Evolutionary conservation across 2,329 filamentous ascomycete species (phyloP).

Genomic region (Exophiala calicioides): DNA sequence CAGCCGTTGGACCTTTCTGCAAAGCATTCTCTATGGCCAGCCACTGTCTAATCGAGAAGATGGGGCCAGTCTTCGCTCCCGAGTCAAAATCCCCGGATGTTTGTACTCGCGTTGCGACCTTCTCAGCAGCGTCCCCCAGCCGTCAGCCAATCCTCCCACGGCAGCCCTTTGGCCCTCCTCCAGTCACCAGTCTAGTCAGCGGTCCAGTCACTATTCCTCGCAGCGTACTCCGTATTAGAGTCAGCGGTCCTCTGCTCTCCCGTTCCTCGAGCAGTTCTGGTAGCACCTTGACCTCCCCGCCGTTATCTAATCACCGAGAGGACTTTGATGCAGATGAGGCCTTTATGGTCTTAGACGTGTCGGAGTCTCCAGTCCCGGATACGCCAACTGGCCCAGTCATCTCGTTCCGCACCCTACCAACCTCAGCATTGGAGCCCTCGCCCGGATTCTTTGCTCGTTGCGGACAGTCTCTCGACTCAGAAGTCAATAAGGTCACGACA

Average conservation of each 20-base stretch:
- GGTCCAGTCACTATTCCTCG: constrained; percentile 3
- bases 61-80: neutral
- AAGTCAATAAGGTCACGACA: constrained; percentile 7
- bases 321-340: constrained; percentile 12
- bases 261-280: constrained; percentile 1
- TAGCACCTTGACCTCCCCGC: constrained; percentile 4
- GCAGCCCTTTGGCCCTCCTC: neutral
- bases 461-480: constrained; percentile 11
- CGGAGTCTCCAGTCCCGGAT: constrained; percentile 9
- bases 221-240: constrained; percentile 4
- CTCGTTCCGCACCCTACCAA: constrained; percentile 10
- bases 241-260: constrained; percentile 1
- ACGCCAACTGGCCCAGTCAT: constrained; percentile 10
- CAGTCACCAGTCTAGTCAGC: neutral
- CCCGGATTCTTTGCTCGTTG: constrained; percentile 14
- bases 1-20: neutral
- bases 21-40: constrained; percentile 6
- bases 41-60: neutral
- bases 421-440: constrained; percentile 6
- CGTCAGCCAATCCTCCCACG: neutral
- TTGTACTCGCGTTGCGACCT: too few relatives aligned
- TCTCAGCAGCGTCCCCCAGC: too few relatives aligned
- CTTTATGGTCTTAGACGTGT: constrained; percentile 3
- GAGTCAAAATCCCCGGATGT: too few relatives aligned
- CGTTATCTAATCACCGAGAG: constrained; percentile 2